Percentiles rank a stretch among this genome's conserved stretches.
These are phyloP conservation scores for Hebeloma cylindrosporum DNA, from an alignment of 768 basidiomycete species.

Conservation along the genomic window DNA sequence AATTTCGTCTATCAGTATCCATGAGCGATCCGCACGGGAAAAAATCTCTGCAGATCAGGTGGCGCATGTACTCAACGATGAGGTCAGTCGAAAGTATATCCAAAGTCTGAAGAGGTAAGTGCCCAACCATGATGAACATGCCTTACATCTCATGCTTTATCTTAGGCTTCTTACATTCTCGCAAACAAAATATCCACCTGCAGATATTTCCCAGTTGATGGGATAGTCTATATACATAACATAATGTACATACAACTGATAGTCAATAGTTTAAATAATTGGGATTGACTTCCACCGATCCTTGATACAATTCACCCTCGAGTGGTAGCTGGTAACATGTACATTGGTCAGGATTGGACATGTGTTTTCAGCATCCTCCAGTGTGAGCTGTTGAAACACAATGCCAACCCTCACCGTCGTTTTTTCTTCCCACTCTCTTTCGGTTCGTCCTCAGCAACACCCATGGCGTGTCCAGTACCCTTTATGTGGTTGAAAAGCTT, in stretches of 20 bases:
- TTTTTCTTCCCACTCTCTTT: constrained; percentile 21
- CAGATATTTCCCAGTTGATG: constrained; percentile 91
- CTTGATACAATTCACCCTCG: not conserved
- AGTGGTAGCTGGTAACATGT: not conserved
- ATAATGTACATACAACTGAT: not conserved
- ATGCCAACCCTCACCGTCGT: constrained; percentile 7
- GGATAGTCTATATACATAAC: constrained; percentile 49
- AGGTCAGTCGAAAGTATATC: constrained; percentile 98
- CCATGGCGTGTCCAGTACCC: constrained; percentile 68
- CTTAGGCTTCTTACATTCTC: constrained; percentile 88
- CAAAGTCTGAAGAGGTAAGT: constrained; percentile 92
- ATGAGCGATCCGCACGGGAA: constrained; percentile 96
- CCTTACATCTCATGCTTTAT: not conserved
- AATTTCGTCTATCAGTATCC: constrained; percentile 64
- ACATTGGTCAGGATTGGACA: no score
- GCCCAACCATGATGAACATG: not conserved
- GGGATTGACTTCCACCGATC: not conserved
- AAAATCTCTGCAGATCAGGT: constrained; percentile 98
- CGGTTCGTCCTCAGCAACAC: constrained; percentile 5
- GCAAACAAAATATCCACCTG: constrained; percentile 94
- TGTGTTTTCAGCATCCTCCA: no score
- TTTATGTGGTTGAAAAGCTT: constrained; percentile 75
- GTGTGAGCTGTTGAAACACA: no score
- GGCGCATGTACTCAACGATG: constrained; percentile 97
- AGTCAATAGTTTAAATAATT: not conserved